Evolutionary conservation across 2,329 filamentous ascomycete species (phyloP).

Genomic region (Dendryphion nanum): DNA sequence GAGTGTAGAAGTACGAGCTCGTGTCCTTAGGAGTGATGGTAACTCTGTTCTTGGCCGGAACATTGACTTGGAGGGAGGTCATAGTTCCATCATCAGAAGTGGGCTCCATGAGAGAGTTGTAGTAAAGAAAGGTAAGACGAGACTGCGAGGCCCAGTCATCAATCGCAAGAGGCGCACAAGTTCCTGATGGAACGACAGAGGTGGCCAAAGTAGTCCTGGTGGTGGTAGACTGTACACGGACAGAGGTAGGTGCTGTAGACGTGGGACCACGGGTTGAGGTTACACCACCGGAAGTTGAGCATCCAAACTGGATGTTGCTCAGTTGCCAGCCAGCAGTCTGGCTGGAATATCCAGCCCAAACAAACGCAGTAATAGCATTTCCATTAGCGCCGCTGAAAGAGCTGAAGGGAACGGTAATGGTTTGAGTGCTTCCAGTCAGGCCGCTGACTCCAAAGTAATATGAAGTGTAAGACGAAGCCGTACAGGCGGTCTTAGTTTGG

Average conservation of each 20-base stretch:
- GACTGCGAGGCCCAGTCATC: slow-evolving; percentile 64
- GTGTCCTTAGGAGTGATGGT: slow-evolving; percentile 52
- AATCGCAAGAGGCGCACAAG: slow-evolving; percentile 49
- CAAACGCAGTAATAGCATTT: slow-evolving; percentile 48
- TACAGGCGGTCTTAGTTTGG: slow-evolving; percentile 49
- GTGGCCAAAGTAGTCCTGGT: slow-evolving; percentile 14
- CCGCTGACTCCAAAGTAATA: slow-evolving; percentile 46
- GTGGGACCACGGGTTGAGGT: neutral
- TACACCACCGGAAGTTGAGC: slow-evolving; percentile 16
- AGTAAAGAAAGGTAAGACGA: slow-evolving; percentile 59
- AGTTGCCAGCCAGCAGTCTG: slow-evolving; percentile 47
- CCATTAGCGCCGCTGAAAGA: slow-evolving; percentile 52
- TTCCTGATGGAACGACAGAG: slow-evolving; percentile 21
- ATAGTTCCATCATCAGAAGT: slow-evolving; percentile 59
- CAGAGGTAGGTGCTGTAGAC: slow-evolving; percentile 6
- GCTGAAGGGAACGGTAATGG: slow-evolving; percentile 51
- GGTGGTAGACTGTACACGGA: no score
- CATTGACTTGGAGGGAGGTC: slow-evolving; percentile 55
- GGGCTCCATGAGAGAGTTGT: slow-evolving; percentile 58
- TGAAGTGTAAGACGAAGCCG: slow-evolving; percentile 43
- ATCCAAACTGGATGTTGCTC: slow-evolving; percentile 50
- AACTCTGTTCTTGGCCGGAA: slow-evolving; percentile 45
- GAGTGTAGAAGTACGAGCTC: slow-evolving; percentile 58
- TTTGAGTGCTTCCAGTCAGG: slow-evolving; percentile 52
- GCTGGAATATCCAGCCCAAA: slow-evolving; percentile 45